phyloP scores from a whole-genome alignment of 192 early-diverging fungal species.

The Coemansia sp. region DNA sequence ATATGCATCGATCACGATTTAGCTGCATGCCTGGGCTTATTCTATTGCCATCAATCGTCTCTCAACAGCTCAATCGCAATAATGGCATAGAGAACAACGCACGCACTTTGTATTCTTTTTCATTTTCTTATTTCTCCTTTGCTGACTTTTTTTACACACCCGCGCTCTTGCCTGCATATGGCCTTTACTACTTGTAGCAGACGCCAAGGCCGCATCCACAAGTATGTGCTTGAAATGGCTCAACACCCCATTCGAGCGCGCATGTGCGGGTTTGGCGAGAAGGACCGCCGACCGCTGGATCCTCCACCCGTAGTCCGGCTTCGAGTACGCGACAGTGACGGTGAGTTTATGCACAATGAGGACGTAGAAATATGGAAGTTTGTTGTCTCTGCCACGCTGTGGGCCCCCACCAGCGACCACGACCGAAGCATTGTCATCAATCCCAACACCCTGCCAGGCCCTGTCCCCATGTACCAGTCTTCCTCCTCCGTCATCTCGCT shows the following conservation, averaged over 20 bases:
- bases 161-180: neutral
- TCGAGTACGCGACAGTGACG: conserved; percentile 56
- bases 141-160: neutral
- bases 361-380: conserved; percentile 53
- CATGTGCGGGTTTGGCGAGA: conserved; percentile 80
- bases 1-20: conserved; percentile 1
- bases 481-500: conserved; percentile 47
- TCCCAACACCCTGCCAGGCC: conserved; percentile 44
- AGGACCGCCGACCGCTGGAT: conserved; percentile 68
- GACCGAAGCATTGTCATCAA: conserved; percentile 53
- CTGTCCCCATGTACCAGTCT: conserved; percentile 38
- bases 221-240: conserved; percentile 63
- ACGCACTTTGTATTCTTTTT: conserved; percentile 3
- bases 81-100: neutral
- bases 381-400: conserved; percentile 50
- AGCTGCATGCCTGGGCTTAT: neutral
- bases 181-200: conserved; percentile 21
- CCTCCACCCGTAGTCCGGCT: conserved; percentile 69
- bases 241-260: conserved; percentile 73
- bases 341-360: conserved; percentile 55
- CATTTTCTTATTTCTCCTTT: neutral
- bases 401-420: conserved; percentile 34
- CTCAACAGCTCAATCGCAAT: neutral
- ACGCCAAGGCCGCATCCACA: conserved; percentile 43
- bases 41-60: neutral